phyloP scores from a whole-genome alignment of 2,329 filamentous ascomycete species.

The Aspergillus awamori region DNA sequence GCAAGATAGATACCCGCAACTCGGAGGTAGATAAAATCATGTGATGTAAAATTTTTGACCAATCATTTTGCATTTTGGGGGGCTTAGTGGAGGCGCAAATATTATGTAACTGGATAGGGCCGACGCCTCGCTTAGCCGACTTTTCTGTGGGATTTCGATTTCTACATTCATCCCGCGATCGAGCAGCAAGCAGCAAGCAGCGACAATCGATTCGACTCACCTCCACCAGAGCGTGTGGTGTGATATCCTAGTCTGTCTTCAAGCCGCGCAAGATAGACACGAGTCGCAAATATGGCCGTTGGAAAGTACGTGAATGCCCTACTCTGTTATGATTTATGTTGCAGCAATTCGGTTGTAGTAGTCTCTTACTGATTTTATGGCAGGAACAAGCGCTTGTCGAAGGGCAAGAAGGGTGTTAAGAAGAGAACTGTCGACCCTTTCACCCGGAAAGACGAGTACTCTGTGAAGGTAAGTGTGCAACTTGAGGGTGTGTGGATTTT shows the following conservation, averaged over 20 bases:
- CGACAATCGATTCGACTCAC: conserved; percentile 40
- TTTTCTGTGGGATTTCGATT: conserved; percentile 51
- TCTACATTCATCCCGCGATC: conserved; percentile 38
- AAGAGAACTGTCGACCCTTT: conserved; percentile 99
- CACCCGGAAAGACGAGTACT: conserved; percentile 99
- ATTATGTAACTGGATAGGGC: conserved; percentile 42
- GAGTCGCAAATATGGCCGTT: conserved; percentile 77
- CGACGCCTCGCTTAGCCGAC: conserved; percentile 48
- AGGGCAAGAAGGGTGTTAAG: conserved; percentile 99
- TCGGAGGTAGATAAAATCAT: background rate
- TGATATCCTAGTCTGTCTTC: conserved; percentile 48
- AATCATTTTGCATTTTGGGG: conserved; percentile 7
- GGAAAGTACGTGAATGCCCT: conserved; percentile 64
- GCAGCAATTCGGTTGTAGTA: background rate
- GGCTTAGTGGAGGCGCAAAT: conserved; percentile 20
- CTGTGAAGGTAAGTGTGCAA: conserved; percentile 73
- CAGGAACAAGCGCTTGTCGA: conserved; percentile 99
- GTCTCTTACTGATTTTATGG: conserved; percentile 19
- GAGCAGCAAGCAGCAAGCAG: conserved; percentile 37
- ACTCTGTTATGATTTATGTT: background rate
- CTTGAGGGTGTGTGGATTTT: background rate
- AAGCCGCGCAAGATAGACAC: conserved; percentile 45
- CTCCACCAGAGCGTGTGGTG: conserved; percentile 43
- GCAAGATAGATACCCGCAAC: background rate
- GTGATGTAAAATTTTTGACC: background rate